phyloP scores from a whole-genome alignment of 192 early-diverging fungal genomes.

The Umbelopsis sp. region DNA sequence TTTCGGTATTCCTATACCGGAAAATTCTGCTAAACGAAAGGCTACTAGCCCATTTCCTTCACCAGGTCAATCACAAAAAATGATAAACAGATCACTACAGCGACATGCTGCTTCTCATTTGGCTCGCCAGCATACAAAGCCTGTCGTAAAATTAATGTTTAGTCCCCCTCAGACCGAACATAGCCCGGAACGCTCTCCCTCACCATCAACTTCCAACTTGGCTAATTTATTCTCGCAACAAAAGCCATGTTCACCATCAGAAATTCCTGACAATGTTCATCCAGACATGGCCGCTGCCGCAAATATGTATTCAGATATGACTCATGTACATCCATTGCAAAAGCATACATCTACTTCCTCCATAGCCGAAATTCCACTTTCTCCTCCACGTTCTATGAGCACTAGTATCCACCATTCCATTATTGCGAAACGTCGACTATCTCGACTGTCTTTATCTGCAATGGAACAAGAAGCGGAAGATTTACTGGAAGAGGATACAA shows the following conservation, averaged over 20 bases:
- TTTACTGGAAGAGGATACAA: background rate
- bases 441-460: constrained; percentile 34
- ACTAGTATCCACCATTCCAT: background rate
- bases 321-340: background rate
- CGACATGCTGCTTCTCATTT: constrained; percentile 13
- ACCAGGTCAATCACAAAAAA: background rate
- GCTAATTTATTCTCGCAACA: constrained; percentile 17
- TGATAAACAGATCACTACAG: background rate
- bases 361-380: background rate
- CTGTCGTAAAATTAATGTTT: background rate
- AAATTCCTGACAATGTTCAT: background rate
- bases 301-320: background rate
- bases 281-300: too few relatives aligned
- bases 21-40: constrained; percentile 1
- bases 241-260: background rate
- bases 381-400: background rate
- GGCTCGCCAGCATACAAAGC: constrained; percentile 8
- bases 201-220: background rate
- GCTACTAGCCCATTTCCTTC: constrained; percentile 18
- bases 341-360: background rate
- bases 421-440: constrained; percentile 25
- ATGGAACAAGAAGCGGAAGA: constrained; percentile 25
- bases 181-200: background rate
- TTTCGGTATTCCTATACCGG: constrained; percentile 12
- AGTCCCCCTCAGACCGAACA: background rate